Base-by-base conservation (phyloP, 1,284 basidiomycete species). In the Malassezia caprae region DNA sequence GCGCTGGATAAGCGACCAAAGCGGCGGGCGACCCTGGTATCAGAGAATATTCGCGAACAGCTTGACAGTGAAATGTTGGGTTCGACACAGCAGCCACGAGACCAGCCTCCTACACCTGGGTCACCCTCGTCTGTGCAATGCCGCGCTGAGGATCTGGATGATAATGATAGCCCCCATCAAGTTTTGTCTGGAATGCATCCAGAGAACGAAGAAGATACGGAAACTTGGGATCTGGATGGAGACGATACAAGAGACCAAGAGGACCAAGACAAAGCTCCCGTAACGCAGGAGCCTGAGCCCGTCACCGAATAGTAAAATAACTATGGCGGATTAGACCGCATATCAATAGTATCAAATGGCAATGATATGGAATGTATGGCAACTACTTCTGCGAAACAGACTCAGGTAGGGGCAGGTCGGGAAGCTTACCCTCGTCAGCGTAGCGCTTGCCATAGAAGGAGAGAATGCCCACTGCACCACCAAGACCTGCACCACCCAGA, bases 1-100 rank as follows among this genome's bases (percentile, higher is more conserved):
- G 71, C 68, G 10, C 59, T 73, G 19, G 68, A 73, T 51, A 66
- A 65, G 55, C 48, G 63, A 15, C 63, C 61, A 39, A 62, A 60
- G 46, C 54, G 64, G 8, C 65, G 58, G 24, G 46, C 60, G 34
- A 35, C 56, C 40, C 24, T 91, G 89, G 76, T 79, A 90, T 19
- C 28, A n/a, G 39, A 52, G 84, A 12, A 80, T 85, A 8, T 81
- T 78, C 37, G 61, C 19, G 53, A 60, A 24, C 48, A 59, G 32
- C 58, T 72, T 44, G 65, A 73, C 56, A 54, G 56, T 24, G 68
- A 71, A 53, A 66, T 68, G 61, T 51, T 59, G 23, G 51, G 61
- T 44, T 54, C 56, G 11, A 69, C 68, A 65, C 57, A 61, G 51
- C 64, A 65, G 23, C 40, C 58, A 12, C 37, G 56, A 24, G 67